Conservation (phyloP, 176 grass and related monocot species). For the Otatea glauca region DNA sequence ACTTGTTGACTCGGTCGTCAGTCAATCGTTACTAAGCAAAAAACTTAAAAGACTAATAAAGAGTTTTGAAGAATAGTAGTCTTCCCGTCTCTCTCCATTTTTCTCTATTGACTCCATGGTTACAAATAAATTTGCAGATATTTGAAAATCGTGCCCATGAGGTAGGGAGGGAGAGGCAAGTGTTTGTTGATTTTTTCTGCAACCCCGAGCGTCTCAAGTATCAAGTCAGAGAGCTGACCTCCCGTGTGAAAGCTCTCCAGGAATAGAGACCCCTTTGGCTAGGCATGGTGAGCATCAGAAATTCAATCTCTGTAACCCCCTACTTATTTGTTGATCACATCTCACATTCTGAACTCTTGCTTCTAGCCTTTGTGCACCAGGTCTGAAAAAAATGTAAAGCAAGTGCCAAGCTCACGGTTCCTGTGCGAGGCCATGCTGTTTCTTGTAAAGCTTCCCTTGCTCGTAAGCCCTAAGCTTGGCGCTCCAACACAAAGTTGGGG, state of each 20-base stretch:
- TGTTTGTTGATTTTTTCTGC: slow-evolving; percentile 87
- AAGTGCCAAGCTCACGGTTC: background rate
- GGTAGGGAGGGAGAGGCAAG: slow-evolving; percentile 77
- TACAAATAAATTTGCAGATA: slow-evolving; percentile 44
- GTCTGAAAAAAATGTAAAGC: background rate
- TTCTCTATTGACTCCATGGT: slow-evolving; percentile 1
- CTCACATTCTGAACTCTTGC: background rate
- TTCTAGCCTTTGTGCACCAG: slow-evolving; percentile 13
- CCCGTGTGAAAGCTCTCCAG: slow-evolving; percentile 69
- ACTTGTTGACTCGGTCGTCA: background rate
- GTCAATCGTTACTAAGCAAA: background rate
- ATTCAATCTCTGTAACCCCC: background rate
- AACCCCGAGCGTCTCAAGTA: slow-evolving; percentile 76
- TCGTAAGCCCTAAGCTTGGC: too few species aligned
- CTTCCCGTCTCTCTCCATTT: background rate
- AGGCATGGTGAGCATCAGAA: slow-evolving; percentile 30
- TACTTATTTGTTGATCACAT: background rate
- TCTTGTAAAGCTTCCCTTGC: slow-evolving; percentile 23
- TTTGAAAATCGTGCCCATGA: slow-evolving; percentile 73
- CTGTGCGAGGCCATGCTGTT: background rate
- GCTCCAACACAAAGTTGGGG: slow-evolving; percentile 33
- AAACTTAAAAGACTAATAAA: background rate
- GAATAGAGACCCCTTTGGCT: slow-evolving; percentile 24
- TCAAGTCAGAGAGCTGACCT: slow-evolving; percentile 80
- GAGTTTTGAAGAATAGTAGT: background rate